These are phyloP conservation scores for Conticribra weissflogii DNA, from an alignment of 108 stramenopile genomes.

Conservation along the genomic window DNA sequence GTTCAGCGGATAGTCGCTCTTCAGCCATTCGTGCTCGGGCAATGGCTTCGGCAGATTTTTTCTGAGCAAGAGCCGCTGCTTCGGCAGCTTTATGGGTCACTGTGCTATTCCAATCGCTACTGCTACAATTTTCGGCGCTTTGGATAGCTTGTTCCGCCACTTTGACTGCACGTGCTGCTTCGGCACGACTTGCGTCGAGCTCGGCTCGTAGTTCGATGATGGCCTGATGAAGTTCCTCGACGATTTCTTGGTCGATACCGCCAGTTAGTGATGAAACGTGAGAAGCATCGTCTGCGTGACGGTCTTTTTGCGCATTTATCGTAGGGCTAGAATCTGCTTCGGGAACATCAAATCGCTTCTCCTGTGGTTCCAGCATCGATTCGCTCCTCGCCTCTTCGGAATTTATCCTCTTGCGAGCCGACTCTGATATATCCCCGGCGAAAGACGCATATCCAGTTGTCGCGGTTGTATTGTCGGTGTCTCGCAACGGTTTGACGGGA, in stretches of 20 bases:
- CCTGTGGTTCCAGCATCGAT: constrained; percentile 46
- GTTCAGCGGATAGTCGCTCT: constrained; percentile 69
- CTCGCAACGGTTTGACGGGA: not conserved
- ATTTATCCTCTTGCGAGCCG: constrained; percentile 50
- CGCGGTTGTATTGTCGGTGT: not conserved
- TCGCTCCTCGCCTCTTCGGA: constrained; percentile 26
- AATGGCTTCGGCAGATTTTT: constrained; percentile 83
- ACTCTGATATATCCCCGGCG: constrained; percentile 36
- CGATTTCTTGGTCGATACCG: constrained; percentile 89
- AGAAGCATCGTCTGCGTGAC: constrained; percentile 50
- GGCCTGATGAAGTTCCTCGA: constrained; percentile 88
- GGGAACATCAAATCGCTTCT: constrained; percentile 10
- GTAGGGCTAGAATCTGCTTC: constrained; percentile 4
- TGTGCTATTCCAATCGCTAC: constrained; percentile 84
- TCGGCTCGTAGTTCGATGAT: constrained; percentile 73
- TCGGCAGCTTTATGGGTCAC: constrained; percentile 92
- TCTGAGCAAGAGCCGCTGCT: constrained; percentile 88
- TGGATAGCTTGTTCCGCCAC: constrained; percentile 93
- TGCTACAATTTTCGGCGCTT: constrained; percentile 81
- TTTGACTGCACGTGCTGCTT: constrained; percentile 88
- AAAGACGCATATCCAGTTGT: constrained; percentile 14
- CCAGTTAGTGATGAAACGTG: constrained; percentile 86
- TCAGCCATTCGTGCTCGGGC: constrained; percentile 81
- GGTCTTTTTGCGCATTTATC: constrained; percentile 12
- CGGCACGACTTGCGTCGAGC: constrained; percentile 84